Evolutionary conservation across 495 filamentous ascomycete genomes (phyloP).

Genomic region (Xylaria venustula): DNA sequence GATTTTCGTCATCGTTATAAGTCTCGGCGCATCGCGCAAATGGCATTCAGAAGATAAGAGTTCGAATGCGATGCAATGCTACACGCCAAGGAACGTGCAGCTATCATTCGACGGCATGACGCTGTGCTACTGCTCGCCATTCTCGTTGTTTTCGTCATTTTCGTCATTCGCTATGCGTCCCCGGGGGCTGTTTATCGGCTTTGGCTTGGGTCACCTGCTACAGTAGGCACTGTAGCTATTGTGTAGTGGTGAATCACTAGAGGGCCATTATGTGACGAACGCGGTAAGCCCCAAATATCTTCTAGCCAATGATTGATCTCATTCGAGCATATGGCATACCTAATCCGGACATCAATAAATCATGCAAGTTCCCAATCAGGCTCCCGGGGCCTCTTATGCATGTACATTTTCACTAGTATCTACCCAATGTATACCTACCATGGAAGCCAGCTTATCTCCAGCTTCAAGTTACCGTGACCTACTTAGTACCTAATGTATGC

Average conservation of each 20-base stretch:
- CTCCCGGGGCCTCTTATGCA: neutral
- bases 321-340: neutral
- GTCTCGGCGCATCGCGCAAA: neutral
- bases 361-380: slow-evolving; percentile 8
- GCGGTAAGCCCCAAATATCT: neutral
- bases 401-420: neutral
- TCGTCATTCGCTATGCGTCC: neutral
- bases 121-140: slow-evolving; percentile 1
- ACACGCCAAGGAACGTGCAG: neutral
- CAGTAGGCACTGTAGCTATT: too few relatives aligned
- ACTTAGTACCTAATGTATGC: too few relatives aligned
- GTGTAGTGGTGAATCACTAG: too few relatives aligned
- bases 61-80: neutral
- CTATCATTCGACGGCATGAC: slow-evolving; percentile 5
- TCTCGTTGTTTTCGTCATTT: neutral
- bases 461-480: too few relatives aligned
- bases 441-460: neutral
- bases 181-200: neutral
- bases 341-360: slow-evolving; percentile 8
- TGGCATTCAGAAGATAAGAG: neutral
- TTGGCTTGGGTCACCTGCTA: neutral
- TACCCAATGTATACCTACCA: too few relatives aligned
- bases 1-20: neutral
- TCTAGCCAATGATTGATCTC: neutral
- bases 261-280: neutral